Evolutionary conservation across 1,139 yeast species (phyloP).

Genomic region (Lodderomyces beijingensis): DNA sequence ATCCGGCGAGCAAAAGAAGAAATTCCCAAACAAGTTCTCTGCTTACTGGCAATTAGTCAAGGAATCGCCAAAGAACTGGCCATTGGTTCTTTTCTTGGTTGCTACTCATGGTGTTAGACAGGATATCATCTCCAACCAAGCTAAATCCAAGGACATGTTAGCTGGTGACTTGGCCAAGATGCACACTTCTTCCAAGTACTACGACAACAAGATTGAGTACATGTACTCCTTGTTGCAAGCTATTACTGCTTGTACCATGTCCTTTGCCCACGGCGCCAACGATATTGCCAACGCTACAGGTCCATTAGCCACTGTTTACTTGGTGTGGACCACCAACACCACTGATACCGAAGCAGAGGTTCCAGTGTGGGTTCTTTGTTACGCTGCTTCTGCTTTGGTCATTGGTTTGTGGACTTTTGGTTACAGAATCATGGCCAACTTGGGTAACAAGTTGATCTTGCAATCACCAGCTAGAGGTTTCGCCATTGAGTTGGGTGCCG

Average conservation of each 20-base stretch:
- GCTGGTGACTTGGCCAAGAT: constrained; percentile 43
- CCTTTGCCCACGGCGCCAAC: constrained; percentile 80
- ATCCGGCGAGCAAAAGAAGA: constrained; percentile 1
- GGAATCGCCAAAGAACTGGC: constrained; percentile 53
- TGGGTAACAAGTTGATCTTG: constrained; percentile 71
- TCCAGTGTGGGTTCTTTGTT: constrained; percentile 69
- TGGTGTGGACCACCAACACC: constrained; percentile 55
- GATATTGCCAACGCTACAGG: constrained; percentile 80
- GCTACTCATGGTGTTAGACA: constrained; percentile 59
- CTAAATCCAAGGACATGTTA: constrained; percentile 26
- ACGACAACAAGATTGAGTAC: constrained; percentile 69
- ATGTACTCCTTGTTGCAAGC: constrained; percentile 68
- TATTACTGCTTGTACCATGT: constrained; percentile 74
- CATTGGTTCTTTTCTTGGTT: constrained; percentile 43
- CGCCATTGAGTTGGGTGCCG: constrained; percentile 75
- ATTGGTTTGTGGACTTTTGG: constrained; percentile 74
- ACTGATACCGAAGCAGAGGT: constrained; percentile 50
- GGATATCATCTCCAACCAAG: constrained; percentile 56
- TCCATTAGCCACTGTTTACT: constrained; percentile 64
- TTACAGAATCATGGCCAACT: constrained; percentile 63
- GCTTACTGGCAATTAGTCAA: constrained; percentile 39
- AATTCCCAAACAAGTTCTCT: constrained; percentile 27
- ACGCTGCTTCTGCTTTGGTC: constrained; percentile 64
- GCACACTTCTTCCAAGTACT: constrained; percentile 59
- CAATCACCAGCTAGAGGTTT: constrained; percentile 84